Evolutionary conservation across 306 rosid genomes (phyloP).

Genomic region (Trichosanthes truncata): DNA sequence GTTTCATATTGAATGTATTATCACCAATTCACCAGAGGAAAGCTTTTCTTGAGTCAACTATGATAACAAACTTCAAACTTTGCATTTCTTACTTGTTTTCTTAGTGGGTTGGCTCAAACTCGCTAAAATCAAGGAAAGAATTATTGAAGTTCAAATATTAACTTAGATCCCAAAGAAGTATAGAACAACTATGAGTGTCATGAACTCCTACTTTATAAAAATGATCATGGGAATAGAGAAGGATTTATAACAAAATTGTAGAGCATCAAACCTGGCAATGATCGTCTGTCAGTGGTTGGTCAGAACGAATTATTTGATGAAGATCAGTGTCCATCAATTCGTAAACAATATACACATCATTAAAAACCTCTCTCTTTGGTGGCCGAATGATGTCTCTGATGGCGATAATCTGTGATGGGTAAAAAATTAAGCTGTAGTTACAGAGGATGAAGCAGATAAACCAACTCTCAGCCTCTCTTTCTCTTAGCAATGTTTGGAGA

Average conservation of each 20-base stretch:
- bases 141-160: neutral
- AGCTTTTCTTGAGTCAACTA: neutral
- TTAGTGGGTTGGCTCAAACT: neutral
- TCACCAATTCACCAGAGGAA: neutral
- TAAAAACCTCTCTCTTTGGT: conserved; percentile 62
- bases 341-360: conserved; percentile 88
- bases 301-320: conserved; percentile 75
- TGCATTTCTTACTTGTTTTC: neutral
- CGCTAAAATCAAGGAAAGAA: neutral
- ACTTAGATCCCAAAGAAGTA: neutral
- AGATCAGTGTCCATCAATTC: conserved; percentile 99
- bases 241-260: neutral
- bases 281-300: conserved; percentile 60
- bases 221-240: neutral
- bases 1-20: neutral
- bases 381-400: conserved; percentile 77
- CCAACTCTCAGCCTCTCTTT: neutral
- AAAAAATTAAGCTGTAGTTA: neutral
- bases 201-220: neutral
- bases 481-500: neutral
- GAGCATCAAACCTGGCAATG: conserved; percentile 68
- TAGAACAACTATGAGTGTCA: neutral
- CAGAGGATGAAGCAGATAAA: conserved; percentile 15
- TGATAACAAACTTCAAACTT: neutral
- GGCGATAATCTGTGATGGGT: conserved; percentile 44